A percentile compares a stretch with the other conserved stretches of the same genome.
These are phyloP conservation scores for Musa beccarii DNA, from an alignment of 176 grass and related monocot species.

Conservation along the genomic window DNA sequence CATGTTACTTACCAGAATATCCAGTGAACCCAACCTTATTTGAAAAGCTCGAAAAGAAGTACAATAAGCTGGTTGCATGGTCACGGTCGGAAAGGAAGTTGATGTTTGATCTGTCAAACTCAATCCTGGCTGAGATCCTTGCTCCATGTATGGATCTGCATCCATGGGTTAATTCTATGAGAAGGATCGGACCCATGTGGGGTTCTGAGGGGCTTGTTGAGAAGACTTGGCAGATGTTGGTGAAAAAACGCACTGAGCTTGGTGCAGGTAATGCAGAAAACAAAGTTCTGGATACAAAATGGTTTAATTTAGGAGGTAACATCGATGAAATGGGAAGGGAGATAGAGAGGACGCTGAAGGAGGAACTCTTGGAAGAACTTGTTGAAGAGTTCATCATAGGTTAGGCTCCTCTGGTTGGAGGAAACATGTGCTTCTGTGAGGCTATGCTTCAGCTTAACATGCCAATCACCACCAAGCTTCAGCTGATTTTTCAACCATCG, in stretches of 20 bases:
- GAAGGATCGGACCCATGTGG: constrained; percentile 50
- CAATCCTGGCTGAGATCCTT: constrained; percentile 57
- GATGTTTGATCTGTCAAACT: constrained; percentile 68
- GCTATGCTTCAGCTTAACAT: background rate
- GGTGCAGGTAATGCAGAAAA: constrained; percentile 29
- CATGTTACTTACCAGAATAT: constrained; percentile 41
- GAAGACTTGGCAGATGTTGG: constrained; percentile 43
- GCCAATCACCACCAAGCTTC: background rate
- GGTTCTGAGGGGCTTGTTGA: constrained; percentile 68
- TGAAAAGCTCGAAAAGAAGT: constrained; percentile 80
- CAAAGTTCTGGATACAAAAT: constrained; percentile 33
- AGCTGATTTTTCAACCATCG: background rate
- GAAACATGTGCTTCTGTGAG: background rate
- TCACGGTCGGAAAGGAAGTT: constrained; percentile 55
- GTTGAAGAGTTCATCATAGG: constrained; percentile 25
- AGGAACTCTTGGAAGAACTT: constrained; percentile 69
- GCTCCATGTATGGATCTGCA: constrained; percentile 57
- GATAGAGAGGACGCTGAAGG: constrained; percentile 60
- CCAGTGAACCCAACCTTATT: constrained; percentile 48
- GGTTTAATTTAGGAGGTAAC: constrained; percentile 40
- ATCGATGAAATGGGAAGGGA: constrained; percentile 57
- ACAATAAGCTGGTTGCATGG: constrained; percentile 41
- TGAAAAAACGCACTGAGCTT: constrained; percentile 30
- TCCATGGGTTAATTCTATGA: constrained; percentile 43
- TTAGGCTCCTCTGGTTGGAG: background rate